Percentiles rank a stretch among this genome's conserved stretches.
Evolutionary conservation across 768 basidiomycete species (phyloP).

Genomic region (Boletus pseudo-olivaceus): DNA sequence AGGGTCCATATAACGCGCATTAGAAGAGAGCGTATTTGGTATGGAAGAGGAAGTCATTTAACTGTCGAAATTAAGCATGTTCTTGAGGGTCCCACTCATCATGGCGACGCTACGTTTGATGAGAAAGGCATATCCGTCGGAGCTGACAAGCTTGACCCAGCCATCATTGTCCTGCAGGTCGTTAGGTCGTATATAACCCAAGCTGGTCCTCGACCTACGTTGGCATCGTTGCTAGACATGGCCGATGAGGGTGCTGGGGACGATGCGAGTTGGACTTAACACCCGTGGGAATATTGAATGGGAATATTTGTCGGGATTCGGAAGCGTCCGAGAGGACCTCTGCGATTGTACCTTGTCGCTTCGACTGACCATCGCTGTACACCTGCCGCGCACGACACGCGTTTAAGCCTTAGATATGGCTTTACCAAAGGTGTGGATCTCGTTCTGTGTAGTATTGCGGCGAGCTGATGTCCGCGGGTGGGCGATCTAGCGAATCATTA

Average conservation of each 20-base stretch:
- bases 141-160: constrained; percentile 76
- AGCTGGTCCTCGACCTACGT: constrained; percentile 12
- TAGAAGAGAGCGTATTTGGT: constrained; percentile 9
- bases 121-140: constrained; percentile 80
- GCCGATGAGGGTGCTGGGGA: background rate
- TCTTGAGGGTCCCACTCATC: constrained; percentile 76
- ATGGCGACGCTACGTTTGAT: constrained; percentile 71
- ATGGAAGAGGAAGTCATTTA: constrained; percentile 22
- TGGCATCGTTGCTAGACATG: constrained; percentile 19
- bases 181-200: background rate
- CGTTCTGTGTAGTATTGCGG: background rate
- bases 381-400: constrained; percentile 14
- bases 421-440: constrained; percentile 32
- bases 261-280: background rate
- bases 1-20: constrained; percentile 1
- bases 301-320: constrained; percentile 13
- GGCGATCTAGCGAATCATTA: constrained; percentile 47
- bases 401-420: constrained; percentile 28
- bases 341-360: constrained; percentile 1
- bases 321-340: constrained; percentile 2
- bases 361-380: constrained; percentile 12
- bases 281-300: constrained; percentile 20
- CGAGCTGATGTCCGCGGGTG: constrained; percentile 7
- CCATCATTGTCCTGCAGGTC: constrained; percentile 34
- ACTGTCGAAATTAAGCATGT: constrained; percentile 77